Evolutionary conservation across 2,329 filamentous ascomycete genomes (phyloP), one percentile per base, ranked within the genome.

Genomic region (Diaporthe caulivora): DNA sequence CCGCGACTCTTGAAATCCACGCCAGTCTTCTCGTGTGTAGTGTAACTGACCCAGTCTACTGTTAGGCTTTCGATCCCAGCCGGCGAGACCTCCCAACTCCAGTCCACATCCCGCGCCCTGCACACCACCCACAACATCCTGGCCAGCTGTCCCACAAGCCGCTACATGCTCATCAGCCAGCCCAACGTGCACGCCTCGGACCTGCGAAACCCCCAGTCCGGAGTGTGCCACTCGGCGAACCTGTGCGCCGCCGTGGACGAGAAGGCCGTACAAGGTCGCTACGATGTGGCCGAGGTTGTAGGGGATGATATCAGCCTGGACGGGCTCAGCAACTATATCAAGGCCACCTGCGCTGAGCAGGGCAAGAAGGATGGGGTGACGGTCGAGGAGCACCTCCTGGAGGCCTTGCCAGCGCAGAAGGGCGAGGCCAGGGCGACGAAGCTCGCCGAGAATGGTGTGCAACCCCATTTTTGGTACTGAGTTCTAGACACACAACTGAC

Each of bases 121-220:
- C 78, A 82, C 26, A 81, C 84, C 15, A 83, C 86, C 31, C 84
- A 86, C 75, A 77, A 83, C n/a, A 80, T 91, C 67, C 88, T 97
- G 34, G 85, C 87, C 51, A 82, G 84, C 70, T 97, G 95, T 83
- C 92, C 93, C 2, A 95, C 93, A 26, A 88, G 91, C 67, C 89
- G 89, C 77, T 98, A 98, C 84, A 85, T 97, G 72, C 82, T 98
- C 77, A 89, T 97, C 75, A 90, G 91, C 40, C 95, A 98, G 80
- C 92, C 93, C 15, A 93, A 93, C 77, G 87, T 95, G 72, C 91
- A 92, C 77, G 89, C 91, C 54, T 86, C 87, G 75, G 94, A 97
- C 81, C 91, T 96, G 78, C 83, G 85, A 77, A 84, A 85, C 73
- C 79, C 78, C 80, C 83, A 82, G 80, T 75, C 76, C 82, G 80